Conservation (phyloP, 2,329 filamentous ascomycete species). For the Verticillium longisporum region DNA sequence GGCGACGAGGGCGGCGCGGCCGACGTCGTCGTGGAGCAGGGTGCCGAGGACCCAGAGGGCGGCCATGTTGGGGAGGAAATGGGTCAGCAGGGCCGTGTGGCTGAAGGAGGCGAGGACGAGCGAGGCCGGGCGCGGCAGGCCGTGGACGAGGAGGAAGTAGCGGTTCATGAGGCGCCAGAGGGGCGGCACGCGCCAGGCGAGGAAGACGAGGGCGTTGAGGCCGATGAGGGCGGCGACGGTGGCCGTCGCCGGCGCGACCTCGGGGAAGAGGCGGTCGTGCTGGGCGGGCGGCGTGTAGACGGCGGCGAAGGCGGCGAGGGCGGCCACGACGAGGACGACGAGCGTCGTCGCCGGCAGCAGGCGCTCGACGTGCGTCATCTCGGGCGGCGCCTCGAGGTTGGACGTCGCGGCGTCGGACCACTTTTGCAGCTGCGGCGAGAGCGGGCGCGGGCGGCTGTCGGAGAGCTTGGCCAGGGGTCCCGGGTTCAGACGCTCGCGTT, state of each 20-base stretch:
- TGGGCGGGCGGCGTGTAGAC: conserved; percentile 33
- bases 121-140: conserved; percentile 55
- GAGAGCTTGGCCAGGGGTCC: conserved; percentile 35
- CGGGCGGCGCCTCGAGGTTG: conserved; percentile 42
- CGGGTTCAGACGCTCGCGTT: conserved; percentile 12
- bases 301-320: conserved; percentile 34
- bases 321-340: conserved; percentile 35
- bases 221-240: conserved; percentile 57
- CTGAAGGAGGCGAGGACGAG: conserved; percentile 62
- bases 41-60: conserved; percentile 61
- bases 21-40: conserved; percentile 62
- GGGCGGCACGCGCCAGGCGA: conserved; percentile 57
- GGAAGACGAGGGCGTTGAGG: conserved; percentile 50
- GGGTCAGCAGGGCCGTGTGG: conserved; percentile 53
- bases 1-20: conserved; percentile 61
- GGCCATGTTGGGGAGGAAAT: conserved; percentile 59
- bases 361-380: conserved; percentile 45
- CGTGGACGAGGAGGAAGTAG: conserved; percentile 59
- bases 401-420: conserved; percentile 40
- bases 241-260: conserved; percentile 54
- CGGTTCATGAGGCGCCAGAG: conserved; percentile 61
- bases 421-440: conserved; percentile 30
- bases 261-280: conserved; percentile 47
- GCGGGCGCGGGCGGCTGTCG: conserved; percentile 26
- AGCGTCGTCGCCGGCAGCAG: conserved; percentile 47